These are phyloP conservation scores for Claviceps sp. DNA, from an alignment of 2,329 filamentous ascomycete species.

Conservation along the genomic window DNA sequence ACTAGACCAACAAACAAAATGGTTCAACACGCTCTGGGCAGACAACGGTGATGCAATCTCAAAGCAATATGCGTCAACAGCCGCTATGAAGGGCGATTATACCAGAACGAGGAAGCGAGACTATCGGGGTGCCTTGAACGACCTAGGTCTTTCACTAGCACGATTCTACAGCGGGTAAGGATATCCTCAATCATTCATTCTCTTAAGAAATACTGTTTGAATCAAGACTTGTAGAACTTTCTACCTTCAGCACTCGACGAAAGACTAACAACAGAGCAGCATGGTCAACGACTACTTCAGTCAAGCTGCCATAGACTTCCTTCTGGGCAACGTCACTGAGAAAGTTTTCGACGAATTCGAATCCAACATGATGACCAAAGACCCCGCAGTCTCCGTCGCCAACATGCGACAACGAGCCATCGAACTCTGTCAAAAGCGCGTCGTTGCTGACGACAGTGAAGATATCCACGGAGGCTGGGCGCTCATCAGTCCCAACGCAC, in stretches of 20 bases:
- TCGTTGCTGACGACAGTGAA: slow-evolving; percentile 70
- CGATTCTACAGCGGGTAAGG: slow-evolving; percentile 54
- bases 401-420: slow-evolving; percentile 82
- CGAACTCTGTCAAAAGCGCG: slow-evolving; percentile 75
- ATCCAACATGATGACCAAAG: slow-evolving; percentile 80
- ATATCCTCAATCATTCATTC: neutral
- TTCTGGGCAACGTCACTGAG: slow-evolving; percentile 76
- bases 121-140: slow-evolving; percentile 80
- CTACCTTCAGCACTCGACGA: neutral
- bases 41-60: slow-evolving; percentile 96
- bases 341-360: slow-evolving; percentile 91
- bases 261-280: slow-evolving; percentile 35
- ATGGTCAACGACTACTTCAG: slow-evolving; percentile 98
- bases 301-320: slow-evolving; percentile 87
- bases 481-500: slow-evolving; percentile 59
- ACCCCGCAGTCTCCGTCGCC: slow-evolving; percentile 76
- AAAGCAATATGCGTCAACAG: slow-evolving; percentile 89
- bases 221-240: too few species aligned
- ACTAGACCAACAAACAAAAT: slow-evolving; percentile 64
- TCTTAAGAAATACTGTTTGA: too few species aligned
- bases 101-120: slow-evolving; percentile 84
- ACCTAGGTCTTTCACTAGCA: slow-evolving; percentile 78
- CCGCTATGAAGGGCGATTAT: slow-evolving; percentile 92
- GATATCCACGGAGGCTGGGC: slow-evolving; percentile 87
- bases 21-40: slow-evolving; percentile 96